Percentiles rank a stretch among this genome's conserved stretches.
phyloP scores from a whole-genome alignment of 2,329 filamentous ascomycete species.

The Penicillium sp. region DNA sequence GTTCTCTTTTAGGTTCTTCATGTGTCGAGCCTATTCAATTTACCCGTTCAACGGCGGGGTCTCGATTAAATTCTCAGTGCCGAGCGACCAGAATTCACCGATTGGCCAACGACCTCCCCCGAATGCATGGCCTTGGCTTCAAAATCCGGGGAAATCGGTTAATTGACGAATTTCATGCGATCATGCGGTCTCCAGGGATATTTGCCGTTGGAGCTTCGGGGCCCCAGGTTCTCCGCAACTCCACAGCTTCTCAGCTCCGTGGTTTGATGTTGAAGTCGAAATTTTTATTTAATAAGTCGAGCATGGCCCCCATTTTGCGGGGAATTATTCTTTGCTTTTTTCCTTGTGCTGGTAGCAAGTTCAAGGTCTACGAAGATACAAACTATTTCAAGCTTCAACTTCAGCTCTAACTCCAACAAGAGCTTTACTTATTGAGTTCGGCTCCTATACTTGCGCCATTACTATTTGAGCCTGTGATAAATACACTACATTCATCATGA shows the following conservation, averaged over 20 bases:
- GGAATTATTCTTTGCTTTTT: background rate
- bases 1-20: background rate
- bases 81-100: background rate
- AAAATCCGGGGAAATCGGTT: slow-evolving; percentile 10
- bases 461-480: background rate
- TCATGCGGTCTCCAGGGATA: background rate
- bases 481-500: background rate
- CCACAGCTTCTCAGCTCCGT: background rate
- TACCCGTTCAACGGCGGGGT: background rate
- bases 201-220: background rate
- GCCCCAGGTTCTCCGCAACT: slow-evolving; percentile 6
- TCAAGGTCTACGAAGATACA: background rate
- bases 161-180: background rate
- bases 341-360: background rate
- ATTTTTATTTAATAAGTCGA: background rate
- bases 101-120: background rate
- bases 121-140: background rate
- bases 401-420: background rate
- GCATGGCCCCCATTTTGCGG: slow-evolving; percentile 4
- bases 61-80: background rate
- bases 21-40: background rate
- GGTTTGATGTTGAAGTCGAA: background rate
- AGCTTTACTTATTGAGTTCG: background rate
- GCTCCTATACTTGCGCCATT: background rate
- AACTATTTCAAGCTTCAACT: background rate